Evolutionary conservation across 2,329 filamentous ascomycete species (phyloP), one percentile per base, ranked within the genome.

Genomic region (Diaporthe citriasiana): DNA sequence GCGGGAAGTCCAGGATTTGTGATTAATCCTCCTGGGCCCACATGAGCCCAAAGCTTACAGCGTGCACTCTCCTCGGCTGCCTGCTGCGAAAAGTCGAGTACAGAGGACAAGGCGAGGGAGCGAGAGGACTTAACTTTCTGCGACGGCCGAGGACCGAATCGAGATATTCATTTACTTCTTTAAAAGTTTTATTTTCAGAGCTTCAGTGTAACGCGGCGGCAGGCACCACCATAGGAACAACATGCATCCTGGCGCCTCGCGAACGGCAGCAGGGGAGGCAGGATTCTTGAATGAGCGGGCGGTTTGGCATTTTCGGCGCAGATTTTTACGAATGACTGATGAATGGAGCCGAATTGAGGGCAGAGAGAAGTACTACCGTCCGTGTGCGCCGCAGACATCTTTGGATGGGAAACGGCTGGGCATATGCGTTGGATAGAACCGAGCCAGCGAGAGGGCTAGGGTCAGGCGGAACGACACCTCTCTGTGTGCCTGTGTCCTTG

Each of bases 141-240:
- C 63, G 30, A 38, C 30, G 63, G 45, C 63, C 63, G 63, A 66
- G 7, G 63, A 51, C 63, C 45, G 53, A n/a, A n/a, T 55, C 47
- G 70, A 71, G 50, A 51, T 60, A 55, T 60, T 71, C 55, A 30
- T 63, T 69, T 33, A 69, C 71, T 72, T 69, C 53, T 40, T 57
- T 51, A 55, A 47, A 56, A 71, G 5, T 27, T 53, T 53, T 69
- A 72, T 69, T 69, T 56, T 56, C 56, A 40, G 13, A 33, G 35
- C 25, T 38, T 53, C 57, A 60, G 40, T 40, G 56, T 45, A 53
- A 15, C 45, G 40, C 38, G 56, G 57, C 69, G 56, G 69, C 69
- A 53, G 69, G 56, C 45, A 63, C 45, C 45, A 53, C 45, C 56
- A 42, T 13, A 38, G 69, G 56, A 57, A 25, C 25, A 63, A n/a